phyloP scores from a whole-genome alignment of 257 asterid genomes.

The Coffea eugenioides region DNA sequence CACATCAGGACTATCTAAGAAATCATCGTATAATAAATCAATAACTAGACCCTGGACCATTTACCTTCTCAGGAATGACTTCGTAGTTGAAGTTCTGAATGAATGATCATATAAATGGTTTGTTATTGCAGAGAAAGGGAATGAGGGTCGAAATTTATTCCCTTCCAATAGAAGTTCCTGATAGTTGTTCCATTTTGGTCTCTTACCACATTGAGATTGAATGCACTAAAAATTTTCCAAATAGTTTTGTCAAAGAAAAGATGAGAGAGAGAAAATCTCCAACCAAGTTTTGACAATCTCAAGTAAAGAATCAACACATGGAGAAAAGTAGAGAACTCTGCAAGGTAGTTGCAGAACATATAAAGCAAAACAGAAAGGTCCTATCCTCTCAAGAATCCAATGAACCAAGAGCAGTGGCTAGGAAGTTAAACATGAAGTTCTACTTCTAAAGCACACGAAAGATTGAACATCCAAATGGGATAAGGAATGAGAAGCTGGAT shows the following conservation, averaged over 20 bases:
- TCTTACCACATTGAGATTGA: too few relatives aligned
- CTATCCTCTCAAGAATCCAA: neutral
- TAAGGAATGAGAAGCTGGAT: neutral
- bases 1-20: too few relatives aligned
- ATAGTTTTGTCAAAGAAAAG: too few relatives aligned
- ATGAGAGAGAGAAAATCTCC: neutral
- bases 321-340: neutral
- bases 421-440: neutral
- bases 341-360: neutral
- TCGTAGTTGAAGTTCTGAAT: too few relatives aligned
- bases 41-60: too few relatives aligned
- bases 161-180: neutral
- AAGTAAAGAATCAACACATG: conserved; percentile 19
- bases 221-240: too few relatives aligned
- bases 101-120: too few relatives aligned
- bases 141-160: too few relatives aligned
- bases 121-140: neutral
- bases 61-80: too few relatives aligned
- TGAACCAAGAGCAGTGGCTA: neutral
- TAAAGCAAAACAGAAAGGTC: neutral
- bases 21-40: too few relatives aligned
- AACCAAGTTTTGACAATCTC: conserved; percentile 6
- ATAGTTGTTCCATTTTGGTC: neutral
- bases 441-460: neutral
- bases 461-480: neutral